phyloP scores from a whole-genome alignment of 2,329 filamentous ascomycete genomes.

The Fusarium graminum region DNA sequence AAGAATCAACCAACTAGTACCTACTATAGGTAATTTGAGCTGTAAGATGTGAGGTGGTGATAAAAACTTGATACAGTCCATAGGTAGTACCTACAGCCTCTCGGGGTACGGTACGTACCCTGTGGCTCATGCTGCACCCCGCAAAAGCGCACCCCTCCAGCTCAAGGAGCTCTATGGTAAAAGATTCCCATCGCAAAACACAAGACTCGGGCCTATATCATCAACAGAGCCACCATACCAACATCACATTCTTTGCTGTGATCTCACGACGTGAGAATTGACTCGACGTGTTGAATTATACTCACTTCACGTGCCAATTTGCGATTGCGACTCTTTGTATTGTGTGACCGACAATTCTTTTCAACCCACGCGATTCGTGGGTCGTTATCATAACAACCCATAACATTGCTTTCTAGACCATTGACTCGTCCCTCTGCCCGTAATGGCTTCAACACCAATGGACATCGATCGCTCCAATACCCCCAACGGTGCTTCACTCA shows the following conservation, averaged over 20 bases:
- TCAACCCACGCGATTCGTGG: background rate
- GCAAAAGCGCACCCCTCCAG: constrained; percentile 44
- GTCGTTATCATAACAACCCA: constrained; percentile 5
- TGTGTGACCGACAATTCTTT: constrained; percentile 9
- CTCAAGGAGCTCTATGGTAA: constrained; percentile 34
- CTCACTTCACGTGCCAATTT: background rate
- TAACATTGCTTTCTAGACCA: background rate
- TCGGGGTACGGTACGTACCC: constrained; percentile 15
- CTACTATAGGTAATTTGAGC: background rate
- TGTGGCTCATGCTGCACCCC: constrained; percentile 29
- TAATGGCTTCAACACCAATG: constrained; percentile 69
- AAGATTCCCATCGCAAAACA: constrained; percentile 35
- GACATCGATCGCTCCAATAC: constrained; percentile 63
- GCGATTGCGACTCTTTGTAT: constrained; percentile 1
- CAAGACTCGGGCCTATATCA: constrained; percentile 16
- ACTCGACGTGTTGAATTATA: background rate
- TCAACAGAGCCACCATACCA: constrained; percentile 6
- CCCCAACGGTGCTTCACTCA: constrained; percentile 61
- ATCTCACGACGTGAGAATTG: background rate
- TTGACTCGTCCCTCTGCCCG: constrained; percentile 9
- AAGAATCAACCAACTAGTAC: no score
- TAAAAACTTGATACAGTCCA: background rate
- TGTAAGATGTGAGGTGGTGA: background rate
- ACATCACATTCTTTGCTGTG: background rate
- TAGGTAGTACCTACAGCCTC: no score